phyloP scores from a whole-genome alignment of 352 stramenopile genomes.

The Elongisporangium senticosum region DNA sequence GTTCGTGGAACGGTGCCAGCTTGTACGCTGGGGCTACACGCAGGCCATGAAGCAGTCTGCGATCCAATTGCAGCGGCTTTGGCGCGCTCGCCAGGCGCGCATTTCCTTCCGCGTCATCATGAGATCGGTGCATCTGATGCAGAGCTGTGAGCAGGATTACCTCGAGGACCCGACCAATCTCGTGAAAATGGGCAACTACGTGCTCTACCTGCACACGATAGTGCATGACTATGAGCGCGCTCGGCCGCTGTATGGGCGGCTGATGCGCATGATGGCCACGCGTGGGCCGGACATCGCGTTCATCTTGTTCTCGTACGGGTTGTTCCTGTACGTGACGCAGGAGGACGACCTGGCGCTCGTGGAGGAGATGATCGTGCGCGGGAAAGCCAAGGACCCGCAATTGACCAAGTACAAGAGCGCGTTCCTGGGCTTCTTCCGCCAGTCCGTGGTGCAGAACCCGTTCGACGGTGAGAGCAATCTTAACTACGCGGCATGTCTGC shows the following conservation, averaged over 20 bases:
- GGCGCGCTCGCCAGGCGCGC: conserved; percentile 44
- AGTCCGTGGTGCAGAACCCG: conserved; percentile 64
- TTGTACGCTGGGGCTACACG: conserved; percentile 66
- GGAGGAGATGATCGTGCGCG: conserved; percentile 61
- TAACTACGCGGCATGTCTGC: conserved; percentile 73
- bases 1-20: conserved; percentile 44
- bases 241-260: conserved; percentile 50
- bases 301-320: conserved; percentile 69
- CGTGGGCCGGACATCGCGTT: conserved; percentile 73
- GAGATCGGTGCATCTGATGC: conserved; percentile 62
- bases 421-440: conserved; percentile 72
- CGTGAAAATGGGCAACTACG: conserved; percentile 78
- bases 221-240: conserved; percentile 76
- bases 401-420: conserved; percentile 71
- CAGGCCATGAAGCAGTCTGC: conserved; percentile 43
- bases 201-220: conserved; percentile 74
- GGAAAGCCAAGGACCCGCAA: conserved; percentile 43
- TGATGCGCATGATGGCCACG: conserved; percentile 74
- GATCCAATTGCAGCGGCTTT: conserved; percentile 43
- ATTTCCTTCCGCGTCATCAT: conserved; percentile 58
- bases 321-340: conserved; percentile 69
- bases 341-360: conserved; percentile 63
- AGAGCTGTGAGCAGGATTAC: conserved; percentile 64
- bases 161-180: conserved; percentile 70
- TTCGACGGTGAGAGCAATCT: conserved; percentile 53